A percentile compares a stretch with the other conserved stretches of the same genome.
Conservation (phyloP, 2,329 filamentous ascomycete genomes). For the Colletotrichum trifolii region DNA sequence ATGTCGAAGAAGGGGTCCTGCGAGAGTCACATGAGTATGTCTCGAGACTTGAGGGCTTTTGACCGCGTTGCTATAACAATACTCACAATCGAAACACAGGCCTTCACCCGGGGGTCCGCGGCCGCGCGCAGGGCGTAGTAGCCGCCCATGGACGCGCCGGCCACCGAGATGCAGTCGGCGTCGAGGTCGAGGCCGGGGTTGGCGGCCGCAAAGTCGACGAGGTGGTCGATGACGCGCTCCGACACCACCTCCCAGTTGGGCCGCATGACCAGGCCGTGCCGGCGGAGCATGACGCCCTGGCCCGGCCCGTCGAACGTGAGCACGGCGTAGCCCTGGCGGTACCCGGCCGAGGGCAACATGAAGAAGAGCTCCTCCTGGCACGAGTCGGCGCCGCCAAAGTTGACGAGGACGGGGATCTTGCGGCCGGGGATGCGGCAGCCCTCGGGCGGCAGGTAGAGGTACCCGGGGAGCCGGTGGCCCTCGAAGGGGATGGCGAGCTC, state of each 20-base stretch:
- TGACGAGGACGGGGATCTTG: conserved; percentile 49
- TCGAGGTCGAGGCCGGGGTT: conserved; percentile 48
- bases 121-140: conserved; percentile 44
- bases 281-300: conserved; percentile 51
- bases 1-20: conserved; percentile 49
- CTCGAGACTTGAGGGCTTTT: too few relatives aligned
- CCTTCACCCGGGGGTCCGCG: conserved; percentile 54
- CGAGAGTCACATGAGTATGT: too few relatives aligned
- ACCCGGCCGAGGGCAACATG: conserved; percentile 41
- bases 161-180: conserved; percentile 48
- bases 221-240: conserved; percentile 45
- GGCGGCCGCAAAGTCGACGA: conserved; percentile 36
- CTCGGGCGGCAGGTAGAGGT: conserved; percentile 48
- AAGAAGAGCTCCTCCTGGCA: conserved; percentile 55
- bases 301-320: conserved; percentile 59
- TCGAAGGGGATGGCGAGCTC: conserved; percentile 40
- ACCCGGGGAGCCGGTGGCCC: conserved; percentile 50
- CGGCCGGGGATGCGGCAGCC: conserved; percentile 38
- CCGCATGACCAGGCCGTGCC: conserved; percentile 43
- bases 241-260: conserved; percentile 53
- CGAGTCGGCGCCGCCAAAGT: conserved; percentile 49
- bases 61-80: too few relatives aligned
- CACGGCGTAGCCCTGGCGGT: conserved; percentile 52
- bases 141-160: conserved; percentile 55
- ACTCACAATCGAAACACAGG: conserved; percentile 48